Percentiles rank a stretch among this genome's conserved stretches.
phyloP scores from a whole-genome alignment of 805 yeast genomes.

The Allodekkera sacchari region DNA sequence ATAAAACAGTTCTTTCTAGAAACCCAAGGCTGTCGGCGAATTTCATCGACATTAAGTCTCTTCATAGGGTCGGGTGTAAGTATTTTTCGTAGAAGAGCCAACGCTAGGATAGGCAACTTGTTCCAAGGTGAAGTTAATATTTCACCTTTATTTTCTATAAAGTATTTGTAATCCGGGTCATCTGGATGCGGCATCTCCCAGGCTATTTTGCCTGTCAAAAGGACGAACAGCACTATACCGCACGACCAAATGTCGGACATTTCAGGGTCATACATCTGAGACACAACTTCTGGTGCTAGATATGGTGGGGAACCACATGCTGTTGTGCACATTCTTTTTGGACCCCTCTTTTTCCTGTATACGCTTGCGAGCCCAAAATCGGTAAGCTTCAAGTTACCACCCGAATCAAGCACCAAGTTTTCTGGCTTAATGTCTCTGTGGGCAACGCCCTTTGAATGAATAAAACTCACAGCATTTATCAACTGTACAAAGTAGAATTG shows the following conservation, averaged over 20 bases:
- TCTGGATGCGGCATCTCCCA: slow-evolving; percentile 57
- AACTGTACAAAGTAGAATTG: slow-evolving; percentile 64
- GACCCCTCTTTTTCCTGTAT: slow-evolving; percentile 40
- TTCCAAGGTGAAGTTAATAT: slow-evolving; percentile 46
- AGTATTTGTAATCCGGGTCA: slow-evolving; percentile 34
- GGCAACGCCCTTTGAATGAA: slow-evolving; percentile 59
- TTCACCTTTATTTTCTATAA: slow-evolving; percentile 36
- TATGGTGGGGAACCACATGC: slow-evolving; percentile 73
- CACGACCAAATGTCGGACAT: slow-evolving; percentile 62
- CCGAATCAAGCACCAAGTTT: slow-evolving; percentile 51
- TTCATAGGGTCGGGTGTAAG: slow-evolving; percentile 39
- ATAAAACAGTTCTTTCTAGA: slow-evolving; percentile 34
- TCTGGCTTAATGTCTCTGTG: slow-evolving; percentile 67
- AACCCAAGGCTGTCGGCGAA: slow-evolving; percentile 51
- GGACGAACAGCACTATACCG: slow-evolving; percentile 54
- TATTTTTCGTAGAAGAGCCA: slow-evolving; percentile 45
- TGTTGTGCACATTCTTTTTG: slow-evolving; percentile 36
- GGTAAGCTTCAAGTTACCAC: slow-evolving; percentile 63
- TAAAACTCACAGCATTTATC: slow-evolving; percentile 47
- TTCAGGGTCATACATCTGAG: slow-evolving; percentile 46
- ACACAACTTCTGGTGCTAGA: slow-evolving; percentile 65
- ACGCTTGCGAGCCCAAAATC: slow-evolving; percentile 72
- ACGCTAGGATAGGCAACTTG: slow-evolving; percentile 36
- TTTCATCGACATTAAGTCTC: slow-evolving; percentile 33
- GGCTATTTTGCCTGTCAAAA: slow-evolving; percentile 58